Base-by-base conservation (phyloP, 2,329 filamentous ascomycete genomes). In the Septoria linicola region DNA sequence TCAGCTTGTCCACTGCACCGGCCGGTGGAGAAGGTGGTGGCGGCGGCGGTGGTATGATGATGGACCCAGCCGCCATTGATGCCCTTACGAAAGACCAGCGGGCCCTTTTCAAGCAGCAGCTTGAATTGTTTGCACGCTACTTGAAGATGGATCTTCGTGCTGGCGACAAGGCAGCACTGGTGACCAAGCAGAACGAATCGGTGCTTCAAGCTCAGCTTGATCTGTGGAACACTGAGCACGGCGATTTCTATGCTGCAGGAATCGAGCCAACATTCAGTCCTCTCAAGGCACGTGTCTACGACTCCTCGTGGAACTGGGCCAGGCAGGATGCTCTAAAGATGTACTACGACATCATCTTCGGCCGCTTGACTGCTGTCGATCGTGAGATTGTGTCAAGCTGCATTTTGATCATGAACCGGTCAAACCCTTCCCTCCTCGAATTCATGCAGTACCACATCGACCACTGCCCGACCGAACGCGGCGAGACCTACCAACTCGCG, bases 401-500 rank as follows among this genome's bases (percentile, higher is more conserved):
- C 75, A 97, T 99, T 67, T 88, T 89, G 61, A 93, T 99, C 74
- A 99, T 99, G 93, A 99, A 96, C 77, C 88, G 93, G 57, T 96
- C 93, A 27, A 99, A 97, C 70, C 93, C 93, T 2, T 87, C 89
- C 30, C 83, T 99, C 1, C 81, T 99, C 52, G 92, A 99, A 63
- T 99, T 96, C 73, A 99, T 99, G 93, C 93, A 99, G 70, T 97
- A 99, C 66, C 93, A 99, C 75, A 99, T 99, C 66, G 93, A 99
- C 66, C 93, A 97, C 76, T 97, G 92, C 76, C 93, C 93, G 0
- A 91, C 91, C 0, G 91, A 99, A 68, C 87, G 92, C 43, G 93
- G 93, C 53, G 93, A 99, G 76, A 99, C 93, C 1, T 99, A 99
- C 74, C 82, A 93, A 74, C 84, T 99, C n/a, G 93, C 93, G 36